A percentile compares a stretch with the other conserved stretches of the same genome.
phyloP scores from a whole-genome alignment of 495 filamentous ascomycete genomes.

The Corynascus novoguineensis region DNA sequence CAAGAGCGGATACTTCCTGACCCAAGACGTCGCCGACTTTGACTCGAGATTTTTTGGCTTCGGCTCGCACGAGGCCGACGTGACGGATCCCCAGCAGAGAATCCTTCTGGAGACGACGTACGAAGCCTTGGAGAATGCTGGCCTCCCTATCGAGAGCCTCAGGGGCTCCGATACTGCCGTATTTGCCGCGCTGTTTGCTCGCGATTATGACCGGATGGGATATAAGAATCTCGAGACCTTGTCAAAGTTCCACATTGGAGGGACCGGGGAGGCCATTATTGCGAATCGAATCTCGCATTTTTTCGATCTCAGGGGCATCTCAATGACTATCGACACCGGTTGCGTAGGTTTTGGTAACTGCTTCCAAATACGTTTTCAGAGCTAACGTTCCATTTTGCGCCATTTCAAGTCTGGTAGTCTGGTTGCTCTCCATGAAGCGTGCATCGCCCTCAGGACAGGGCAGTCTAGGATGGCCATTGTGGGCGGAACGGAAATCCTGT shows the following conservation, averaged over 20 bases:
- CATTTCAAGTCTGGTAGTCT: constrained; percentile 40
- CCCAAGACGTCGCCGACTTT: constrained; percentile 1
- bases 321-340: constrained; percentile 45
- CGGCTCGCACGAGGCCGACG: neutral
- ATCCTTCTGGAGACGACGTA: constrained; percentile 69
- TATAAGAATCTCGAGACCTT: constrained; percentile 3
- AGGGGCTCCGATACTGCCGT: constrained; percentile 26
- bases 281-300: constrained; percentile 49
- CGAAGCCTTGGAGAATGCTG: constrained; percentile 74
- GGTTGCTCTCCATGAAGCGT: constrained; percentile 46
- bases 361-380: neutral
- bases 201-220: constrained; percentile 27
- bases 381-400: neutral
- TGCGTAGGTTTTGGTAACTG: constrained; percentile 26
- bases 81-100: constrained; percentile 66
- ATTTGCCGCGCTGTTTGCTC: constrained; percentile 28
- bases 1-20: neutral
- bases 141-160: constrained; percentile 38
- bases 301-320: constrained; percentile 41
- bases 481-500: constrained; percentile 29
- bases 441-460: constrained; percentile 20
- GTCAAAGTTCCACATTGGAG: constrained; percentile 45
- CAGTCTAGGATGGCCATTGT: constrained; percentile 35
- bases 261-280: constrained; percentile 29
- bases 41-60: neutral